Conservation (phyloP, 2,329 filamentous ascomycete genomes). For the Aureobasidium sp. region DNA sequence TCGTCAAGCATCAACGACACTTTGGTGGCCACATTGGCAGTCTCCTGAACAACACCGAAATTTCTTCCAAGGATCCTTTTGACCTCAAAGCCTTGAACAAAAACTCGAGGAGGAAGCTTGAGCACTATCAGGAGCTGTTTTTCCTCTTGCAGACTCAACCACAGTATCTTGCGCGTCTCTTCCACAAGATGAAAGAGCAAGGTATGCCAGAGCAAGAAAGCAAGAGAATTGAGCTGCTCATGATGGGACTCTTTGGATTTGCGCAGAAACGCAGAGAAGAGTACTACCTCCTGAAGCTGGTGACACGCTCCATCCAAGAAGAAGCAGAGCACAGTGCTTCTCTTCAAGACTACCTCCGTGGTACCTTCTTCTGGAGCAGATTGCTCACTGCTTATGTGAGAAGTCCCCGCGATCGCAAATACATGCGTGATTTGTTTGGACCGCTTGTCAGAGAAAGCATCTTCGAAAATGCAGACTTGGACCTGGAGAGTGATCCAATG, state of each 20-base stretch:
- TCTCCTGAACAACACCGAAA: slow-evolving; percentile 79
- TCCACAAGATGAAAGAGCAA: slow-evolving; percentile 73
- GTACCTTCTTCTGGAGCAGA: slow-evolving; percentile 89
- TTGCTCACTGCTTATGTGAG: slow-evolving; percentile 80
- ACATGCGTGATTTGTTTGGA: slow-evolving; percentile 76
- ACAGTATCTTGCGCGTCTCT: slow-evolving; percentile 83
- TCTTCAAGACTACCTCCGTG: slow-evolving; percentile 77
- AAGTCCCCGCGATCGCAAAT: slow-evolving; percentile 86
- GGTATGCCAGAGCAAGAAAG: slow-evolving; percentile 84
- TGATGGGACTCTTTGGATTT: slow-evolving; percentile 96
- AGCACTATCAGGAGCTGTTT: slow-evolving; percentile 95
- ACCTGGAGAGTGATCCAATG: slow-evolving; percentile 93
- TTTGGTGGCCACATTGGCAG: slow-evolving; percentile 84
- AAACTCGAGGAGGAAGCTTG: slow-evolving; percentile 86
- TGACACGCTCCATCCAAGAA: slow-evolving; percentile 73
- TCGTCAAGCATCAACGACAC: slow-evolving; percentile 92
- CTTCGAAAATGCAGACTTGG: slow-evolving; percentile 80
- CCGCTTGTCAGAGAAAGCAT: slow-evolving; percentile 85
- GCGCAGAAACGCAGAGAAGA: slow-evolving; percentile 95
- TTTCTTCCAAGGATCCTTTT: slow-evolving; percentile 83
- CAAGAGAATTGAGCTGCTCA: slow-evolving; percentile 83
- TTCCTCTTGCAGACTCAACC: slow-evolving; percentile 96
- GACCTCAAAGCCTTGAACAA: slow-evolving; percentile 98
- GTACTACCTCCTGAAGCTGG: slow-evolving; percentile 88
- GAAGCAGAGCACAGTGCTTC: slow-evolving; percentile 67